Evolutionary conservation across 1,284 basidiomycete genomes (phyloP), one percentile per base, ranked within the genome.

Genomic region (Microbotryomycetes sp.): DNA sequence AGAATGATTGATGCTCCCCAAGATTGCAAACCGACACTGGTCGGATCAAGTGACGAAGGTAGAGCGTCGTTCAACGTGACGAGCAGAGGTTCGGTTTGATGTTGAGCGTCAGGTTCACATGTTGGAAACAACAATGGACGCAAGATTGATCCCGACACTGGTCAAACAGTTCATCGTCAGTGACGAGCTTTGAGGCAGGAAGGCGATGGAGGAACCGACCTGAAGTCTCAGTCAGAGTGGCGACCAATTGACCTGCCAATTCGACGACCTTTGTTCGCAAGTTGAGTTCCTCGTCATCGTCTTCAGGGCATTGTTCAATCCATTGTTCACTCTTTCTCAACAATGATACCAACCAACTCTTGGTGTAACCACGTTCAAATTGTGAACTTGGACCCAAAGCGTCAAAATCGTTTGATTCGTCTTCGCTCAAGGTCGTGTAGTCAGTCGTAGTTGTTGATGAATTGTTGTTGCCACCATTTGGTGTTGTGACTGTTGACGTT

Each of bases 1-100:
- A 94, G 80, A 4, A 93, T 82, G 67, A 87, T 90, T 1, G 89
- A 87, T 4, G 84, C 83, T 1, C 90, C 91, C 92, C 91, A 94
- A 0, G 91, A 94, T 75, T 93, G 90, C 22, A 89, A 86, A 6
- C 91, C 92, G 22, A 92, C 86, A 56, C 82, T 85, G 4, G 81
- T 78, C 68, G 86, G 86, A 71, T 92, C 86, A n/a, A 79, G 76
- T 58, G 87, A 85, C 36, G 84, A 82, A 51, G 92, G 79, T 0
- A 88, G 84, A 3, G 85, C 82, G 72, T 93, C 90, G 59, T 81
- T 84, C 42, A 93, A 72, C 45, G 80, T 76, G 16, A 91, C 77
- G 15, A 59, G 56, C 26, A 63, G 56, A 6, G 63, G 62, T 23
- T 68, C 67, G 30, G 56, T 59, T 7, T 61, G 65, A 4, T 49